Base-by-base conservation (phyloP, 805 yeast genomes). In the Cyberlindnera saturnus region DNA sequence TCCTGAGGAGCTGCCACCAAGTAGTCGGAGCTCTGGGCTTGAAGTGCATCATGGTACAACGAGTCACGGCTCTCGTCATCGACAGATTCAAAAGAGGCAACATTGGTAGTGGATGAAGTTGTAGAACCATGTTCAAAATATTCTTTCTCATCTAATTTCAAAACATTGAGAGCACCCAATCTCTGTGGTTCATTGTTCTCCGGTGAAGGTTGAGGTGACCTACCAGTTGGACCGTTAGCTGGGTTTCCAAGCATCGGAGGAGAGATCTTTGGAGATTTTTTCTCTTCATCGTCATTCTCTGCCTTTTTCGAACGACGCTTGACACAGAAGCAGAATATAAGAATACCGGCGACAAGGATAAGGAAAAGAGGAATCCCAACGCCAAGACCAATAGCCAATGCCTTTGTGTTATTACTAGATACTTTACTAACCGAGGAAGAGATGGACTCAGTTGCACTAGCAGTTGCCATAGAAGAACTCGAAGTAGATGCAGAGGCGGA, bases 351-450 rank as follows among this genome's bases (percentile, higher is more conserved):
- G 3, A 79, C 51, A 8, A 80, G 53, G 0, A 85, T 53, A 2
- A 73, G 73, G 3, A 77, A 64, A 0, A 74, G 58, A 1, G 96
- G 96, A 38, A 93, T 73, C 2, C 83, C 86, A n/a, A 86, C 90
- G 43, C 96, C 97, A 46, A 90, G 74, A 1, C 90, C 96, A 57
- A 91, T 85, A 0, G 96, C 96, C n/a, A 86, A 68, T 3, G 76
- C 74, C 50, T 75, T 82, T 41, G 67, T 70, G 36, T 63, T 64
- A 32, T 59, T 41, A 42, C 47, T 40, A 39, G 52, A 40, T 5
- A 41, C 32, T 40, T 47, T 44, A 26, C 29, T 40, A 18, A 18
- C 26, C 5, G 64, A 34, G 26, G 39, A 28, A 23, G 38, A 23
- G 8, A 71, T 39, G 14, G 67, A 39, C 19, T n/a, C 32, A 6